Evolutionary conservation across 805 yeast species (phyloP).

Genomic region (Priceomyces medius): DNA sequence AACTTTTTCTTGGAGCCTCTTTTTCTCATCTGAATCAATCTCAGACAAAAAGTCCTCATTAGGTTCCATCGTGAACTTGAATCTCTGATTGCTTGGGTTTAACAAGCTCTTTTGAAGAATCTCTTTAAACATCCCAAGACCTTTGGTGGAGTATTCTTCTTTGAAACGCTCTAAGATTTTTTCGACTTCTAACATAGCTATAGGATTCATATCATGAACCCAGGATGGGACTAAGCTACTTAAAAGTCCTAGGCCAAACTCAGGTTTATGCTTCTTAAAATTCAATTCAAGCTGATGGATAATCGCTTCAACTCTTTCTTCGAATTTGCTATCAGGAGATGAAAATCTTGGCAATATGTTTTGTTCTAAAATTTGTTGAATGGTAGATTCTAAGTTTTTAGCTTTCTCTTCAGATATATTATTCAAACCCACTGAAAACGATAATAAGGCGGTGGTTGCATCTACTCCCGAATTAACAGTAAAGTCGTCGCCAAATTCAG

Average conservation of each 20-base stretch:
- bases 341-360: constrained; percentile 33
- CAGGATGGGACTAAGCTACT: constrained; percentile 79
- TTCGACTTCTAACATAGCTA: constrained; percentile 66
- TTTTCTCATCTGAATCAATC: constrained; percentile 55
- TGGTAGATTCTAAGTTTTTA: constrained; percentile 48
- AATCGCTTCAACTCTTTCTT: constrained; percentile 70
- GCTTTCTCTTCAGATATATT: constrained; percentile 55
- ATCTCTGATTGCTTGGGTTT: constrained; percentile 46
- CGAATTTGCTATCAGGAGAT: constrained; percentile 20
- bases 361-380: constrained; percentile 47
- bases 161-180: constrained; percentile 58
- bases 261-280: constrained; percentile 83
- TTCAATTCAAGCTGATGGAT: constrained; percentile 83
- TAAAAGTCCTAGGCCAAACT: constrained; percentile 80
- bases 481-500: constrained; percentile 82
- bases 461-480: constrained; percentile 87
- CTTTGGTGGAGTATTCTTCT: constrained; percentile 51
- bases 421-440: constrained; percentile 83
- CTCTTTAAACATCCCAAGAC: constrained; percentile 55
- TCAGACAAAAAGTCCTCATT: constrained; percentile 50
- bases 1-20: constrained; percentile 46
- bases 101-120: constrained; percentile 55
- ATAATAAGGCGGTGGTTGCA: constrained; percentile 68
- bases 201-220: constrained; percentile 79
- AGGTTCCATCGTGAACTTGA: constrained; percentile 79